Base-by-base conservation (phyloP, 768 basidiomycete species). In the Podaxis carcinomalis region DNA sequence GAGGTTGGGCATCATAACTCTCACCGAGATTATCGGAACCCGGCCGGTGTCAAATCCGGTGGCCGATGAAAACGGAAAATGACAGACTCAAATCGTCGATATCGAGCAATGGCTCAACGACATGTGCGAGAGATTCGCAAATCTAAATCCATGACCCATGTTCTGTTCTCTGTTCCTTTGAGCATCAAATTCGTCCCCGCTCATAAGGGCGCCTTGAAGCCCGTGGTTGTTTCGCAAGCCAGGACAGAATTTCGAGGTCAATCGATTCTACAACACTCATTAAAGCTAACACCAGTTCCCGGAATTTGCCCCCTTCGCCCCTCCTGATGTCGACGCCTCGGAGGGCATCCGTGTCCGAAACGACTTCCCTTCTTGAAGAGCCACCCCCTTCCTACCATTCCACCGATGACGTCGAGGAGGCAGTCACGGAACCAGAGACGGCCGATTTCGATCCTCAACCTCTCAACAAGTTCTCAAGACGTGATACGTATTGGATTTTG, bases 401-500 rank as follows among this genome's bases (percentile, higher is more conserved):
- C 64, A 72, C 76, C 50, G 69, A 79, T 74, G 75, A 78, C 69
- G 71, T 72, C 69, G 74, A 74, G 62, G 65, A 68, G 62, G 62
- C 61, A 16, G 52, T 68, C 58, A 68, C 72, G 2, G 67, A 75
- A 39, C 64, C 72, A n/a, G 69, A 75, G 19, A n/a, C n/a, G n/a
- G n/a, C 25, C 25, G 16, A 40, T 49, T 42, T 63, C 51, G 73
- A 75, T 49, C 63, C 73, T 2, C 69, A 68, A 6, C 71, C 73
- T 21, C 65, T 75, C 62, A 81, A 79, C 72, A 75, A 80, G 62
- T 75, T 82, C 63, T 83, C 87, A 47, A 76, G 70, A 50, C 55
- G 66, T n/a, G 84, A 90, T 64, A 79, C 83, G 64, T 73, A 74
- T 57, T 91, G 89, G 89, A 86, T 92, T 63, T 78, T 93, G 55